These are phyloP conservation scores for Albizia julibrissin DNA, from an alignment of 306 rosid genomes.

Conservation along the genomic window DNA sequence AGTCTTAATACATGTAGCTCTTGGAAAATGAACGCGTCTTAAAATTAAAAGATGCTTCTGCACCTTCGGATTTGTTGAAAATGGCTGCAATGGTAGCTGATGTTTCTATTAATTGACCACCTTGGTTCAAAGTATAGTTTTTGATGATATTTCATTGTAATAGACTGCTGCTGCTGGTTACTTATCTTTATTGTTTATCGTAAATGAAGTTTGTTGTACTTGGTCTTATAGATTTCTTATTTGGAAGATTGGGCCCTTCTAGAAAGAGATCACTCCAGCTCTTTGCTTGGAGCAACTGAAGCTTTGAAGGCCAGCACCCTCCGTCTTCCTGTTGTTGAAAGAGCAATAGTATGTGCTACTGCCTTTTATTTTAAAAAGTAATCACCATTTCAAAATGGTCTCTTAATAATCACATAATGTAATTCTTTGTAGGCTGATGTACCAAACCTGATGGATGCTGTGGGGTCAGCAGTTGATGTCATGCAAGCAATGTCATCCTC, in stretches of 20 bases:
- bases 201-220: constrained; percentile 37
- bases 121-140: neutral
- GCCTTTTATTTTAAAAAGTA: constrained; percentile 3
- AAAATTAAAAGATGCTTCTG: constrained; percentile 1
- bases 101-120: constrained; percentile 3
- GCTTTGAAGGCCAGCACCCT: constrained; percentile 98
- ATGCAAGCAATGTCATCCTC: constrained; percentile 97
- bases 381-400: neutral
- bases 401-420: constrained; percentile 25
- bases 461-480: constrained; percentile 93
- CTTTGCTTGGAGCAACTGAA: constrained; percentile 97
- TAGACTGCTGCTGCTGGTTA: constrained; percentile 26
- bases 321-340: constrained; percentile 94
- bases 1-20: constrained; percentile 28
- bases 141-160: constrained; percentile 5
- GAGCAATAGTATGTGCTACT: constrained; percentile 67
- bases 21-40: constrained; percentile 23
- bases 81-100: neutral
- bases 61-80: constrained; percentile 7
- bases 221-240: constrained; percentile 66
- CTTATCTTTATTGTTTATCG: constrained; percentile 6
- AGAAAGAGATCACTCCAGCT: constrained; percentile 84
- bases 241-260: constrained; percentile 96
- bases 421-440: constrained; percentile 68
- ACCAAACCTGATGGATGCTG: constrained; percentile 87